Percentiles rank a stretch among this genome's conserved stretches.
Evolutionary conservation across 371 early-diverging fungal genomes (phyloP).

Genomic region (Sporodiniella umbellata): DNA sequence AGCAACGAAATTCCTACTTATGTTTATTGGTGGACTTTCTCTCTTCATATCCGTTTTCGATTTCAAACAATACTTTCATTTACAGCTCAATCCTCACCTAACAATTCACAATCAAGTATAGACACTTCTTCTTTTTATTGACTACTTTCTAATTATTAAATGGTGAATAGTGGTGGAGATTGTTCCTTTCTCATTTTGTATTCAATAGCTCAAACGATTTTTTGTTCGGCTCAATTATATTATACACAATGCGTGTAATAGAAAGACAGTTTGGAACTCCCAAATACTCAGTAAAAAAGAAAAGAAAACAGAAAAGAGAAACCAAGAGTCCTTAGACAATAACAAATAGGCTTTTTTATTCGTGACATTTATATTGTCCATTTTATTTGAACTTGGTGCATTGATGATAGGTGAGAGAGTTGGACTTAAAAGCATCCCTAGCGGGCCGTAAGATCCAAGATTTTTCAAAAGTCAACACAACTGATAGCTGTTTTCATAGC

Average conservation of each 20-base stretch:
- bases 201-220: slow-evolving; percentile 67
- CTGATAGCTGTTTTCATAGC: too few relatives aligned
- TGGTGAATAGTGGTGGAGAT: slow-evolving; percentile 70
- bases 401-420: slow-evolving; percentile 43
- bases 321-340: too few relatives aligned
- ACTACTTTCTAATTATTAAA: too few relatives aligned
- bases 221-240: slow-evolving; percentile 61
- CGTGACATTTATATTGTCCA: slow-evolving; percentile 51
- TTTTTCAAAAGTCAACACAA: too few relatives aligned
- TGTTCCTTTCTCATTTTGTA: slow-evolving; percentile 54
- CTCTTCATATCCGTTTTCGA: slow-evolving; percentile 57
- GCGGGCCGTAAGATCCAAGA: slow-evolving; percentile 71
- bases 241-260: slow-evolving; percentile 66
- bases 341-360: slow-evolving; percentile 53
- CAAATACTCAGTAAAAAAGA: slow-evolving; percentile 57
- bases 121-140: too few relatives aligned
- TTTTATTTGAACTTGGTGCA: slow-evolving; percentile 50
- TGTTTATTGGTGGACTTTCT: slow-evolving; percentile 55
- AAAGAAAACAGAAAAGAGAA: background rate
- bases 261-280: slow-evolving; percentile 72
- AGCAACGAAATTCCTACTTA: slow-evolving; percentile 59
- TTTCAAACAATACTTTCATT: slow-evolving; percentile 51
- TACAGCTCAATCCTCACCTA: slow-evolving; percentile 67
- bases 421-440: slow-evolving; percentile 54
- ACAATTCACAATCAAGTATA: slow-evolving; percentile 64